phyloP scores from a whole-genome alignment of 768 basidiomycete genomes.

The Boletus tomentosulus region DNA sequence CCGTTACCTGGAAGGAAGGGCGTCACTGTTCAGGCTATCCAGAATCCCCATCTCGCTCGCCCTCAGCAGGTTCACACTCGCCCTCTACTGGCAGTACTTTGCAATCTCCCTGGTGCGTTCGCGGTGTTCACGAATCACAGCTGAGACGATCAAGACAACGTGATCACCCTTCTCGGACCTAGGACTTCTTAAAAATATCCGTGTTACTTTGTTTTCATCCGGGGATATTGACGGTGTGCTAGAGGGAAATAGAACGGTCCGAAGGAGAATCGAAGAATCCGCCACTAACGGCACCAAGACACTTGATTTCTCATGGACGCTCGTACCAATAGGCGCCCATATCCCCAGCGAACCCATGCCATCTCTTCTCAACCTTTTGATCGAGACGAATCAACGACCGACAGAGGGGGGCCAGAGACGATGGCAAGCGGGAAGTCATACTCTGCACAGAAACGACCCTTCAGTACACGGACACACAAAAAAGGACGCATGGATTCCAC shows the following conservation, averaged over 20 bases:
- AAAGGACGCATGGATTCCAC: constrained; percentile 40
- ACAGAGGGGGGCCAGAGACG: background rate
- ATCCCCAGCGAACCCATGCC: background rate
- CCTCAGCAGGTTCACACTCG: background rate
- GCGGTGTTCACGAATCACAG: background rate
- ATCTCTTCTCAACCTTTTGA: background rate
- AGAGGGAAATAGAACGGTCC: background rate
- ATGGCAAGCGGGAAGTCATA: background rate
- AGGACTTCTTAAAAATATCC: background rate
- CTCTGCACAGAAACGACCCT: constrained; percentile 9
- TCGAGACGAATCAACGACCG: background rate
- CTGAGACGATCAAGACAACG: background rate
- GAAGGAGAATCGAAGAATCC: background rate
- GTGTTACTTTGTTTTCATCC: background rate
- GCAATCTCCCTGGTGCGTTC: background rate
- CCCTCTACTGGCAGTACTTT: background rate
- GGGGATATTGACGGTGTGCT: constrained; percentile 3
- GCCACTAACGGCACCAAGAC: background rate
- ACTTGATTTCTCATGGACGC: background rate
- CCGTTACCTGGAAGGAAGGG: background rate
- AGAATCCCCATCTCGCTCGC: background rate
- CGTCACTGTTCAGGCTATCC: background rate
- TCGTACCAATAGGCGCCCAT: background rate
- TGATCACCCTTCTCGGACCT: constrained; percentile 3
- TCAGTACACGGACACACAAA: background rate